Evolutionary conservation across 768 basidiomycete genomes (phyloP).

Genomic region (Rickenella mellea): DNA sequence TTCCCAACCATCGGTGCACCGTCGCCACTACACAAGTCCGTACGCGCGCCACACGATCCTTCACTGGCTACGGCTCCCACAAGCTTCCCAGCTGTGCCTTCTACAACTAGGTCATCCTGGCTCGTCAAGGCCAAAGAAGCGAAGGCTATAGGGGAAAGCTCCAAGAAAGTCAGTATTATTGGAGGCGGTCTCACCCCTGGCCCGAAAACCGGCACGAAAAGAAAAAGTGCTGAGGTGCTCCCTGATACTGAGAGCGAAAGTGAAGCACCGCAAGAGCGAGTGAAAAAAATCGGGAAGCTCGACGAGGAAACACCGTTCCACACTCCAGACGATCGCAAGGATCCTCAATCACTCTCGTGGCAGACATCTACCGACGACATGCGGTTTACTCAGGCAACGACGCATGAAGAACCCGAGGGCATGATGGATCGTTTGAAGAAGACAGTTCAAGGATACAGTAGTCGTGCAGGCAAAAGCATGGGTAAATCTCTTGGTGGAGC

Average conservation of each 20-base stretch:
- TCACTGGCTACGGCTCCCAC: conserved; percentile 9
- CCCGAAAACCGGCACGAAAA: conserved; percentile 32
- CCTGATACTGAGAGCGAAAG: conserved; percentile 13
- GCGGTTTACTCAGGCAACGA: conserved; percentile 7
- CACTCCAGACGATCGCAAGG: conserved; percentile 1
- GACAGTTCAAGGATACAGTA: conserved; percentile 59
- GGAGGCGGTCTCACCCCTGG: not conserved
- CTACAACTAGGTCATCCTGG: conserved; percentile 69
- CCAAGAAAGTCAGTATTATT: conserved; percentile 18
- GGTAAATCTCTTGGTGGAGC: conserved; percentile 54
- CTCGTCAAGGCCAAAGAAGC: conserved; percentile 67
- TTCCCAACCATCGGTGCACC: conserved; percentile 65
- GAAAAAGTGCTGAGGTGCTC: conserved; percentile 47
- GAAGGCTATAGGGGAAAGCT: conserved; percentile 53
- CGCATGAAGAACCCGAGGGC: conserved; percentile 28
- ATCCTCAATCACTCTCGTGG: conserved; percentile 2
- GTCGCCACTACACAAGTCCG: conserved; percentile 60
- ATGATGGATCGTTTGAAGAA: conserved; percentile 62
- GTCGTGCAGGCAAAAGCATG: conserved; percentile 45
- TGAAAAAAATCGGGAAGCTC: conserved; percentile 41
- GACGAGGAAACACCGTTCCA: conserved; percentile 13
- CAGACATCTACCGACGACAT: conserved; percentile 19
- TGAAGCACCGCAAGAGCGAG: conserved; percentile 31
- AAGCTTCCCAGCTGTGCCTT: conserved; percentile 18
- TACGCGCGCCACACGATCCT: conserved; percentile 39